Percentiles rank a stretch among this genome's conserved stretches.
Evolutionary conservation across 768 basidiomycete genomes (phyloP).

Genomic region (Mycena albidolilacea): DNA sequence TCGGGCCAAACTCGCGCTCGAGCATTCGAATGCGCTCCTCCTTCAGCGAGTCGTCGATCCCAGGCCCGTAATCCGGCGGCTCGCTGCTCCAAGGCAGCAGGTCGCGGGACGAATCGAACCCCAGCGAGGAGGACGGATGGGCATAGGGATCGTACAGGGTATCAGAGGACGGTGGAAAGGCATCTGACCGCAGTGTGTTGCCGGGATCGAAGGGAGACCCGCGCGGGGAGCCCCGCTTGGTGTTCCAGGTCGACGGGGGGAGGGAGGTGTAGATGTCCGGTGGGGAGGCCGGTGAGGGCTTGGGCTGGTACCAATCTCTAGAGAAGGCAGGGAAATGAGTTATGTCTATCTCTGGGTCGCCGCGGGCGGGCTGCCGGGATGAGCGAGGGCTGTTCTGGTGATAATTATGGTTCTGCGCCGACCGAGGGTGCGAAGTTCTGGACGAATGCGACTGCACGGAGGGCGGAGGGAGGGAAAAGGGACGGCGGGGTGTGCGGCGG

Average conservation of each 20-base stretch:
- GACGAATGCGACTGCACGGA: slow-evolving; percentile 47
- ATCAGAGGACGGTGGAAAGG: slow-evolving; percentile 45
- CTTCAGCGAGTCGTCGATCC: slow-evolving; percentile 67
- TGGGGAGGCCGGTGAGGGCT: slow-evolving; percentile 47
- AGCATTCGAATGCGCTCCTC: slow-evolving; percentile 82
- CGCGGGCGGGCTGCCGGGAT: slow-evolving; percentile 42
- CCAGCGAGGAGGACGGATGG: slow-evolving; percentile 50
- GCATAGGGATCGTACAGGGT: slow-evolving; percentile 47
- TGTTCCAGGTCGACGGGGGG: slow-evolving; percentile 37
- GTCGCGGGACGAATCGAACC: slow-evolving; percentile 58
- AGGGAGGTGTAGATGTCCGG: slow-evolving; percentile 44
- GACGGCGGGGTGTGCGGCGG: slow-evolving; percentile 51
- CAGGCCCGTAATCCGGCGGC: slow-evolving; percentile 58
- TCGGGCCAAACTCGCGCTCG: slow-evolving; percentile 75
- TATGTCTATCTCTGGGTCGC: slow-evolving; percentile 68
- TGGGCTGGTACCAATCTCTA: slow-evolving; percentile 68
- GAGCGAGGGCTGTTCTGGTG: slow-evolving; percentile 41
- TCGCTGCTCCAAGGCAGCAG: slow-evolving; percentile 70
- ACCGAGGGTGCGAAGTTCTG: slow-evolving; percentile 41
- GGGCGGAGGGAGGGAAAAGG: slow-evolving; percentile 66
- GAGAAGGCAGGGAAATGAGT: slow-evolving; percentile 77
- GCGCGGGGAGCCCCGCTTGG: slow-evolving; percentile 25
- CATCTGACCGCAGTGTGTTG: slow-evolving; percentile 40
- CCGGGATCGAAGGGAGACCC: slow-evolving; percentile 51
- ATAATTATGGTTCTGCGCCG: slow-evolving; percentile 39